A percentile compares a stretch with the other conserved stretches of the same genome.
Conservation (phyloP, 2,329 filamentous ascomycete genomes). For the Hymenoscyphus infarciens region DNA sequence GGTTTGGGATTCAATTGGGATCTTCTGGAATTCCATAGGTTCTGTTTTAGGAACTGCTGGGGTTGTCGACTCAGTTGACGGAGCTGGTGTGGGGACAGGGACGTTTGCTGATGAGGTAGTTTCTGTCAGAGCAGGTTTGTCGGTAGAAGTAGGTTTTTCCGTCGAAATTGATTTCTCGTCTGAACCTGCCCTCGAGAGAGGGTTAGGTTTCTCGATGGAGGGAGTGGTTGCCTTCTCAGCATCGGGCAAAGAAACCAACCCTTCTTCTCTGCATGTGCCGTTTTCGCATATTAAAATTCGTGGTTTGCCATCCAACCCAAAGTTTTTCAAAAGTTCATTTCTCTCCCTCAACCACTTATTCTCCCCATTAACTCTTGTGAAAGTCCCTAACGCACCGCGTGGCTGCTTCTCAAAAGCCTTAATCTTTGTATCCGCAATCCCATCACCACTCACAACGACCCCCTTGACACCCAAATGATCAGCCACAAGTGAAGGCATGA, state of each 20-base stretch:
- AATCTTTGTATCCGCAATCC: slow-evolving; percentile 29
- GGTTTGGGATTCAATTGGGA: neutral
- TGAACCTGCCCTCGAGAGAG: neutral
- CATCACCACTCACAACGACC: slow-evolving; percentile 45
- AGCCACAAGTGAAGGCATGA: slow-evolving; percentile 73
- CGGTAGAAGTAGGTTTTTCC: neutral
- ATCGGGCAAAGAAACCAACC: slow-evolving; percentile 1
- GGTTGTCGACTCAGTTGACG: neutral
- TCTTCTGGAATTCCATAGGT: neutral
- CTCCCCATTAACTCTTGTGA: slow-evolving; percentile 35
- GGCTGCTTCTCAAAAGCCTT: slow-evolving; percentile 34
- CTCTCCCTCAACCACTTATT: slow-evolving; percentile 48
- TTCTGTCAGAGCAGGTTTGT: neutral
- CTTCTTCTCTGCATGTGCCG: slow-evolving; percentile 42
- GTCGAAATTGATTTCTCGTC: neutral
- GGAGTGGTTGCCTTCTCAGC: neutral
- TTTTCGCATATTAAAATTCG: slow-evolving; percentile 47
- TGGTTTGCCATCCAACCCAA: slow-evolving; percentile 36
- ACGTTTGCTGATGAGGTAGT: neutral
- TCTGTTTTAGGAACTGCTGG: neutral
- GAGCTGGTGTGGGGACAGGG: neutral
- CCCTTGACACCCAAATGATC: slow-evolving; percentile 63
- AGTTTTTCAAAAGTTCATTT: slow-evolving; percentile 41
- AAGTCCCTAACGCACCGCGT: slow-evolving; percentile 28
- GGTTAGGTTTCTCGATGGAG: neutral